Conservation (phyloP, 768 basidiomycete species). For the Xanthoconium purpureum region DNA sequence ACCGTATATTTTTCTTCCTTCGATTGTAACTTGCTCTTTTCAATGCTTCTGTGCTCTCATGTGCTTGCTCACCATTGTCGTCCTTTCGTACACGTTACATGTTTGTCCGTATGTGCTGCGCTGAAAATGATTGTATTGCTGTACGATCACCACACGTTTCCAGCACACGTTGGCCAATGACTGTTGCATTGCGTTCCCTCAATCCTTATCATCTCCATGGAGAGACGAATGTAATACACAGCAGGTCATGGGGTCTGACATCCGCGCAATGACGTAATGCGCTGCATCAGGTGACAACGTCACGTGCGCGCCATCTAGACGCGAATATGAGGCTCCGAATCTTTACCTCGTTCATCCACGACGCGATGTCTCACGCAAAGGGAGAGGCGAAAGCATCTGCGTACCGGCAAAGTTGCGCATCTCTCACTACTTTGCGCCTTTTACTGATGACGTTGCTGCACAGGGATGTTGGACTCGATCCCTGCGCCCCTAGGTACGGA, state of each 20-base stretch:
- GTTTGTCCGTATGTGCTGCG: conserved; percentile 30
- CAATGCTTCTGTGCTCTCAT: conserved; percentile 25
- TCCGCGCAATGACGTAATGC: not conserved
- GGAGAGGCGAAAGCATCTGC: conserved; percentile 10
- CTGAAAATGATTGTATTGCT: conserved; percentile 32
- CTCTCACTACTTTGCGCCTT: not conserved
- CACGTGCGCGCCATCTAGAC: conserved; percentile 10
- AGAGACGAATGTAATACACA: too few species aligned
- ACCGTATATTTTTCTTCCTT: conserved; percentile 5
- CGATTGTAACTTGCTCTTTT: conserved; percentile 23
- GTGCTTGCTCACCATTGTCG: conserved; percentile 19
- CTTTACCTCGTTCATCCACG: not conserved
- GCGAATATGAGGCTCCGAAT: not conserved
- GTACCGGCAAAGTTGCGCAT: conserved; percentile 23
- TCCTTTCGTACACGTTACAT: conserved; percentile 19
- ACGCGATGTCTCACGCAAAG: conserved; percentile 19
- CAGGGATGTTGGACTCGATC: conserved; percentile 29
- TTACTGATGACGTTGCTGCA: not conserved
- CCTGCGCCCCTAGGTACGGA: conserved; percentile 36
- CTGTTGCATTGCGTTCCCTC: too few species aligned
- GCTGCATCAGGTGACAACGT: not conserved
- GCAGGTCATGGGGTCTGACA: too few species aligned
- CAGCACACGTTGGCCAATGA: not conserved
- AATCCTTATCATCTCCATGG: too few species aligned
- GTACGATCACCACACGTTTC: conserved; percentile 18